A percentile compares a stretch with the other conserved stretches of the same genome.
phyloP scores from a whole-genome alignment of 1,139 yeast genomes.

The Yamadazyma dushanensis region DNA sequence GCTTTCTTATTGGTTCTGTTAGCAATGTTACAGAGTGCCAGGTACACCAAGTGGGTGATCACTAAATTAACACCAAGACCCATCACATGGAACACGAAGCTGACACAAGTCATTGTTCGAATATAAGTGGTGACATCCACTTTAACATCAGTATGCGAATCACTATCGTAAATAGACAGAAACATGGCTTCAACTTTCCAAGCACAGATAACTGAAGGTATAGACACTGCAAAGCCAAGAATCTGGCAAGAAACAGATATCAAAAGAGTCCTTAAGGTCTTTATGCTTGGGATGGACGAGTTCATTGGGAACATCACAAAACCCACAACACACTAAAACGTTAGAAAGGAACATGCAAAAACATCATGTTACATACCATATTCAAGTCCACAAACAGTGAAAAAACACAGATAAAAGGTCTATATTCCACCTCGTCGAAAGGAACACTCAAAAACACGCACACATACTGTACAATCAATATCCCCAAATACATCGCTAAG shows the following conservation, averaged over 20 bases:
- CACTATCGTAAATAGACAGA: slow-evolving; percentile 24
- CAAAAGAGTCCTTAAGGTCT: slow-evolving; percentile 20
- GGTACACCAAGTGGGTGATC: slow-evolving; percentile 2
- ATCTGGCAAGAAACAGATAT: slow-evolving; percentile 24
- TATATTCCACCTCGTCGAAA: slow-evolving; percentile 40
- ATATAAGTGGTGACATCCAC: slow-evolving; percentile 28
- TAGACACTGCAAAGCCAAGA: slow-evolving; percentile 20
- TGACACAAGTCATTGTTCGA: slow-evolving; percentile 16
- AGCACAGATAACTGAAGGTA: slow-evolving; percentile 21
- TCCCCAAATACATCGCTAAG: slow-evolving; percentile 27
- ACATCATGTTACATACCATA: slow-evolving; percentile 25
- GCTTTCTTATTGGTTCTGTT: slow-evolving; percentile 21
- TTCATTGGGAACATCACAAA: slow-evolving; percentile 17
- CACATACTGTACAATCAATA: slow-evolving; percentile 38
- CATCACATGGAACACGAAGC: slow-evolving; percentile 16
- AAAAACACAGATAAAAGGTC: slow-evolving; percentile 34
- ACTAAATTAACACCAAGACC: slow-evolving; percentile 10
- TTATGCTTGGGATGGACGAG: slow-evolving; percentile 18
- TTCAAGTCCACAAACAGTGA: slow-evolving; percentile 27
- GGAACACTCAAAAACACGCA: slow-evolving; percentile 43
- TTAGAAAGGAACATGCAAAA: slow-evolving; percentile 9
- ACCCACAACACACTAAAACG: slow-evolving; percentile 25
- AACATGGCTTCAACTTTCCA: slow-evolving; percentile 26
- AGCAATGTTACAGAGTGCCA: slow-evolving; percentile 18
- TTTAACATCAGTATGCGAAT: slow-evolving; percentile 11